Base-by-base conservation (phyloP, 192 early-diverging fungal species). In the Cetraspora pellucida region DNA sequence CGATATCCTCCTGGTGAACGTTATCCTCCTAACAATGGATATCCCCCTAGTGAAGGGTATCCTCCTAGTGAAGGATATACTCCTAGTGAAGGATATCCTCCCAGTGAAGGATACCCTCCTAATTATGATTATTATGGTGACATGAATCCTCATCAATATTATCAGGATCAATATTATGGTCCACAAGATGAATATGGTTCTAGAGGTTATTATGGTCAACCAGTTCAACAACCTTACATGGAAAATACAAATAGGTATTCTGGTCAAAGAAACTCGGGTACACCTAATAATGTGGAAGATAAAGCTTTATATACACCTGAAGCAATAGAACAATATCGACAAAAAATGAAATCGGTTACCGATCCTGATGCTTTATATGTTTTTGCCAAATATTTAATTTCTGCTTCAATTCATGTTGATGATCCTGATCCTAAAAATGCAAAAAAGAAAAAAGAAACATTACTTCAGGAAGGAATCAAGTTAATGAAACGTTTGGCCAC, bases 331-430 rank as follows among this genome's bases (percentile, higher is more conserved):
- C 58, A 72, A 44, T 81, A 81, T 61, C 81, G 89, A 14, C 50
- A 82, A 47, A 79, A 86, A 13, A 86, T 83, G 17, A 89, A 84
- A 81, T 78, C 78, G 17, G 88, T 82, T 52, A 84, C 84, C 65
- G 95, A 97, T 84, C 91, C 91, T 10, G 83, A 79, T 6, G 86
- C 89, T 28, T 93, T 94, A 81, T 85, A 97, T 44, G 89, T 91
- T 45, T 96, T 96, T 85, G 97, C 93, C 49, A 92, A 93, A 77
- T 94, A 94, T 68, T 79, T 98, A 46, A 89, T 98, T 27, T 90
- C 93, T 64, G 89, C 91, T 7, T 93, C 92, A 2, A 87, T 90
- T 58, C 83, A 88, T 19, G 87, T 95, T 47, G 85, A 91, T 31
- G 93, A 91, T 49, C 78, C 80, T 1, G 91, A 91, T 75, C 85